Conservation (phyloP, 176 grass and related monocot genomes). For the Raddia distichophylla region DNA sequence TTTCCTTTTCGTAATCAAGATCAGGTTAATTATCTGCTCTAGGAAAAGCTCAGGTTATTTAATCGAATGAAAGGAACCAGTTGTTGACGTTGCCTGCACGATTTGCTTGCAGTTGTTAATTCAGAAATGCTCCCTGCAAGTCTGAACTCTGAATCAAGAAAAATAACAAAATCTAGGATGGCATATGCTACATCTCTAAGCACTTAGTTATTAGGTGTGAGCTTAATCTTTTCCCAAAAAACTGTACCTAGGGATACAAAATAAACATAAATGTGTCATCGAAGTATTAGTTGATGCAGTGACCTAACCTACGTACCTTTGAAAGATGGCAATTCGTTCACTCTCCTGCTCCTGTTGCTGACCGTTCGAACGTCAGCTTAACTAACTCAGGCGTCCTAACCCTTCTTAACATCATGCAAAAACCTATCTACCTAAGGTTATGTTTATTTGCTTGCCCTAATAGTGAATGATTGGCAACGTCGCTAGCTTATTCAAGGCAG, state of each 20-base stretch:
- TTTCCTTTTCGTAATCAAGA: neutral
- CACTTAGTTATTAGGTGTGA: neutral
- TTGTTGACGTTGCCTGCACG: slow-evolving; percentile 32
- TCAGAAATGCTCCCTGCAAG: neutral
- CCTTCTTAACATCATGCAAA: neutral
- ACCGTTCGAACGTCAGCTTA: neutral
- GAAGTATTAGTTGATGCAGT: slow-evolving; percentile 13
- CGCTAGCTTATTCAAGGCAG: neutral
- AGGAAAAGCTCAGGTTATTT: neutral
- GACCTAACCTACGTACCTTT: neutral
- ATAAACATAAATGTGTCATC: neutral
- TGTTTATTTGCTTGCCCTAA: neutral
- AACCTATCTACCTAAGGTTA: neutral
- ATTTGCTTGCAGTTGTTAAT: slow-evolving; percentile 13
- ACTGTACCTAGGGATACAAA: neutral
- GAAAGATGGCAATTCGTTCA: neutral
- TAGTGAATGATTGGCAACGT: neutral
- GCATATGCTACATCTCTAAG: neutral
- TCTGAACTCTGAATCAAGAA: neutral
- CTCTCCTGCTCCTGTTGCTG: neutral
- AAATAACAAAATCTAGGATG: neutral
- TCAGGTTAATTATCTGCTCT: neutral
- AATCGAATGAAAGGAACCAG: neutral
- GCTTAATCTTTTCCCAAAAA: neutral
- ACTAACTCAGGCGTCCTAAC: neutral